These are phyloP conservation scores for Sarcodon aspratus DNA, from an alignment of 768 basidiomycete genomes.

Conservation along the genomic window DNA sequence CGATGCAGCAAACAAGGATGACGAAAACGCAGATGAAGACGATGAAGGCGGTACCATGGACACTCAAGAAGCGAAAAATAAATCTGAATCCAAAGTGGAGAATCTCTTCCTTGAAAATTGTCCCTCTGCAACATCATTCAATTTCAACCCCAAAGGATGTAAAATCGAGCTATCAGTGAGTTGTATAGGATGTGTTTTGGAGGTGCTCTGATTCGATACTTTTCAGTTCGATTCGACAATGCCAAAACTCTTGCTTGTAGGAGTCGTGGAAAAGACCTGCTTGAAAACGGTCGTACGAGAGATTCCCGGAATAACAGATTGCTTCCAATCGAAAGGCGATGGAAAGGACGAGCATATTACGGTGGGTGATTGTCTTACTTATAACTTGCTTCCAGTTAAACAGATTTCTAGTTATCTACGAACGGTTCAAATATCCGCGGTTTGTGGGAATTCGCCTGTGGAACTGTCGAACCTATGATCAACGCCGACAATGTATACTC, in stretches of 20 bases:
- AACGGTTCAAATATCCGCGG: conserved; percentile 92
- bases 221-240: conserved; percentile 77
- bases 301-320: conserved; percentile 80
- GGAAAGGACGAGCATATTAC: conserved; percentile 39
- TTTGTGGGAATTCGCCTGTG: conserved; percentile 65
- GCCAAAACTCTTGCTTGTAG: conserved; percentile 89
- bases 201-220: background rate
- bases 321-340: conserved; percentile 64
- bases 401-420: conserved; percentile 49
- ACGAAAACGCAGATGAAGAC: conserved; percentile 25
- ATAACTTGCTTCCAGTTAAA: background rate
- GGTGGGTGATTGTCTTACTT: conserved; percentile 20
- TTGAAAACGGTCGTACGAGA: conserved; percentile 79
- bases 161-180: conserved; percentile 79
- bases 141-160: conserved; percentile 54
- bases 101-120: conserved; percentile 46
- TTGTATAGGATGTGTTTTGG: conserved; percentile 2
- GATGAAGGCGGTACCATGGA: conserved; percentile 19
- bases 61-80: conserved; percentile 22
- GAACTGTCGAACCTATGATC: conserved; percentile 35
- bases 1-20: conserved; percentile 51
- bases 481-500: conserved; percentile 79
- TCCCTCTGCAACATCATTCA: conserved; percentile 60
- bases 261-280: conserved; percentile 84
- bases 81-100: conserved; percentile 28